Evolutionary conservation across 805 yeast species (phyloP), one percentile per base, ranked within the genome.

Genomic region (Teunomyces gatunensis): DNA sequence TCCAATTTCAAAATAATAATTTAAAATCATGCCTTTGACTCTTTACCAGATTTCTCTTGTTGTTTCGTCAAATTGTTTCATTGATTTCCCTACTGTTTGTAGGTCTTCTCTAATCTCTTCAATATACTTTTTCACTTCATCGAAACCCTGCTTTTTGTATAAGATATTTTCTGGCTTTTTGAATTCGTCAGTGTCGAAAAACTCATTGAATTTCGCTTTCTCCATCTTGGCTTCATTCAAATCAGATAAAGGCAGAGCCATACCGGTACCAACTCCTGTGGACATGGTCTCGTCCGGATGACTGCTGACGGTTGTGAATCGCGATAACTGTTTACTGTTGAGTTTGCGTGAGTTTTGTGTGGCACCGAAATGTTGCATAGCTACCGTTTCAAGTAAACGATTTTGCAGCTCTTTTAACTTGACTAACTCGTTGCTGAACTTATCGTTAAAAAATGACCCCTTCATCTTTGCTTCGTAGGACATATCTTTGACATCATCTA

Each of bases 401-500:
- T 63, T 59, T 50, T 89, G 95, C n/a, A 82, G 70, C 9, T 61
- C 57, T 51, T 87, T 79, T 37, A 87, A 68, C 39, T 73, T 67
- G n/a, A 63, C 61, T 44, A 89, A 64, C 40, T 81, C 80, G 6
- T 68, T 64, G 13, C 74, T 70, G 59, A 84, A 85, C 36, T 69
- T 63, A 4, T 66, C 71, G 47, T 78, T 78, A 58, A 83, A 82
- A 57, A 72, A 78, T n/a, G 76, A 73, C 36, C 74, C 75, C 42
- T 64, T 75, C 53, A 57, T 54, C 40, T 67, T 56, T 3, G 76
- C 75, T 36, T 75, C 71, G 13, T 58, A 57, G 1, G 88, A 81
- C 71, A 85, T 74, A 44, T 72, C 73, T 47, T 79, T 78, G 6
- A 89, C 94, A 53, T 88, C 96, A 53, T 89, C 91, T 52, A 92